Conservation (phyloP, 2,329 filamentous ascomycete genomes). For the Fusarium sp. region DNA sequence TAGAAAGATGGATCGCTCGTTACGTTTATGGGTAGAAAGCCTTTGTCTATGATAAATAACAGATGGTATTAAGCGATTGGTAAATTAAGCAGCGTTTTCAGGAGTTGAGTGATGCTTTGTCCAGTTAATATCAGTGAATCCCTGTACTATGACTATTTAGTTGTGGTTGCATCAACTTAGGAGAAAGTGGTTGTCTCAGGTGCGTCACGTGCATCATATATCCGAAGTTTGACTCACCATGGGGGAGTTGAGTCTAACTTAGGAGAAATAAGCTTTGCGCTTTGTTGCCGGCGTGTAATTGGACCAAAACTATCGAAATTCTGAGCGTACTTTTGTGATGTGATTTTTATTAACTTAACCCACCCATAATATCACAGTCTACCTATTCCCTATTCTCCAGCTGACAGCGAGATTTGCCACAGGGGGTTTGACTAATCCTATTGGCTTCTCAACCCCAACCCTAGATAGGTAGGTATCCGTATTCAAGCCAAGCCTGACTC, state of each 20-base stretch:
- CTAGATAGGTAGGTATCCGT: constrained; percentile 21
- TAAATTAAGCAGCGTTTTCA: neutral
- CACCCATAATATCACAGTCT: constrained; percentile 13
- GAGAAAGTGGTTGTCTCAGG: constrained; percentile 20
- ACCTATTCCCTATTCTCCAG: constrained; percentile 26
- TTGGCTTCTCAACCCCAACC: constrained; percentile 34
- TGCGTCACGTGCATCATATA: constrained; percentile 22
- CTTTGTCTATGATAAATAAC: neutral
- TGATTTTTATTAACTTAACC: constrained; percentile 1
- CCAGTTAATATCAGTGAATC: neutral
- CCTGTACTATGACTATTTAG: neutral
- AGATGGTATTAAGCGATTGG: neutral
- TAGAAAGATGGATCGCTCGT: constrained; percentile 5
- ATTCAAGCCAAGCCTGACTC: constrained; percentile 29
- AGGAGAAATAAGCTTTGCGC: constrained; percentile 10
- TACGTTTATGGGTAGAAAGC: constrained; percentile 13
- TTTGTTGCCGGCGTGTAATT: constrained; percentile 4
- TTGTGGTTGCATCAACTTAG: constrained; percentile 8
- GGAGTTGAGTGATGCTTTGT: neutral
- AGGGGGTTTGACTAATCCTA: constrained; percentile 25
- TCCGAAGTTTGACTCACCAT: neutral
- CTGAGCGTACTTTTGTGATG: constrained; percentile 3
- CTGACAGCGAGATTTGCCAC: constrained; percentile 34
- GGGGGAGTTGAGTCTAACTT: constrained; percentile 1
- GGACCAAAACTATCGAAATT: neutral